A percentile compares a stretch with the other conserved stretches of the same genome.
Evolutionary conservation across 2,329 filamentous ascomycete genomes (phyloP).

Genomic region (Pezicula neosporulosa): DNA sequence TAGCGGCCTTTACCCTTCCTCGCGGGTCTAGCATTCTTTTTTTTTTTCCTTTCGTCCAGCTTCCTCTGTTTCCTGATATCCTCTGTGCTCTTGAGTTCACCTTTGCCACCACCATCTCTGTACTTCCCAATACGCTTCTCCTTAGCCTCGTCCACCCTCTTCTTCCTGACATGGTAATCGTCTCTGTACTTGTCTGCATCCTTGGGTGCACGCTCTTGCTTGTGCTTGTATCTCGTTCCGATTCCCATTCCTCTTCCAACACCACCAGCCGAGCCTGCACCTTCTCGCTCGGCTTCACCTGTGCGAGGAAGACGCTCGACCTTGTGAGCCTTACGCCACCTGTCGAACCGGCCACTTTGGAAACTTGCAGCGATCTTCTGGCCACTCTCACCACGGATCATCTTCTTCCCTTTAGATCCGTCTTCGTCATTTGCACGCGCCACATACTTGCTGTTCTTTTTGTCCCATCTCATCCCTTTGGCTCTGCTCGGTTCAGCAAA

Average conservation of each 20-base stretch:
- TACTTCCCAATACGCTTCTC: slow-evolving; percentile 78
- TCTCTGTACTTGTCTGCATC: slow-evolving; percentile 88
- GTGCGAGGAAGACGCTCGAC: slow-evolving; percentile 74
- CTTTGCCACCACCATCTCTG: slow-evolving; percentile 68
- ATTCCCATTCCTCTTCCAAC: slow-evolving; percentile 37
- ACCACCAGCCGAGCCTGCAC: slow-evolving; percentile 25
- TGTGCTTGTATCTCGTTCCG: slow-evolving; percentile 75
- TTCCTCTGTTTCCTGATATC: slow-evolving; percentile 83
- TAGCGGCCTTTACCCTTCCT: slow-evolving; percentile 44
- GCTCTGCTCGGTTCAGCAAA: slow-evolving; percentile 75
- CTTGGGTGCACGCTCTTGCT: slow-evolving; percentile 84
- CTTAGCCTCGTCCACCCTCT: slow-evolving; percentile 81
- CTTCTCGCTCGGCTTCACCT: slow-evolving; percentile 69
- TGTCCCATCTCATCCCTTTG: slow-evolving; percentile 88
- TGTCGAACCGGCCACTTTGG: slow-evolving; percentile 89
- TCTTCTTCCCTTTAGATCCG: slow-evolving; percentile 68
- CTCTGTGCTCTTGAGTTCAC: slow-evolving; percentile 76
- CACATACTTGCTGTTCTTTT: slow-evolving; percentile 95
- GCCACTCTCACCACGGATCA: slow-evolving; percentile 86
- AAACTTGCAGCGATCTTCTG: slow-evolving; percentile 95
- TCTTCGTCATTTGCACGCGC: slow-evolving; percentile 90
- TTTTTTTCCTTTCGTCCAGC: slow-evolving; percentile 69
- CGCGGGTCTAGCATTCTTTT: slow-evolving; percentile 83
- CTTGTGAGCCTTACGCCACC: slow-evolving; percentile 85
- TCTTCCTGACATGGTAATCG: slow-evolving; percentile 88